Conservation (phyloP, 2,329 filamentous ascomycete species). For the Aureobasidium uvarum region DNA sequence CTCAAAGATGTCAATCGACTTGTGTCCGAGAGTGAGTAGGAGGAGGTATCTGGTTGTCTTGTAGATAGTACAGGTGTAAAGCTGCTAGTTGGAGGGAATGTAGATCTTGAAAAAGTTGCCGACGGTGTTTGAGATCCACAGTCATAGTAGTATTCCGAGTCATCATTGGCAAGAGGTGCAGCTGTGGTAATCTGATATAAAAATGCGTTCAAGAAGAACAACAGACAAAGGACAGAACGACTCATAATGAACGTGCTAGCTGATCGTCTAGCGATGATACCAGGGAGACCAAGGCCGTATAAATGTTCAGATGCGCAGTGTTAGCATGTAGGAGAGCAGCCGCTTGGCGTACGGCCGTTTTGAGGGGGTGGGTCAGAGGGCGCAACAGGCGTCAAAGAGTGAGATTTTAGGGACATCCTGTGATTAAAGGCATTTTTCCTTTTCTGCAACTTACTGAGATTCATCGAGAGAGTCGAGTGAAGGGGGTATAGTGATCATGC, state of each 20-base stretch:
- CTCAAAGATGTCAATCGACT: slow-evolving; percentile 33
- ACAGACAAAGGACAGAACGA: neutral
- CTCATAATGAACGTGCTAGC: slow-evolving; percentile 7
- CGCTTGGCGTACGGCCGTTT: slow-evolving; percentile 15
- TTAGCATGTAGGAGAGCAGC: neutral
- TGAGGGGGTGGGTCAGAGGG: slow-evolving; percentile 21
- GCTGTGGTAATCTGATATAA: neutral
- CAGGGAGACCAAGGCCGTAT: neutral
- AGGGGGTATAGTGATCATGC: slow-evolving; percentile 18
- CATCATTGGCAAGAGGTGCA: neutral
- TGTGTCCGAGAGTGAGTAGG: slow-evolving; percentile 25
- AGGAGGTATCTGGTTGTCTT: neutral
- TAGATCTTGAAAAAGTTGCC: neutral
- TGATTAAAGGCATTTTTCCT: slow-evolving; percentile 6
- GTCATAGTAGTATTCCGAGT: slow-evolving; percentile 8
- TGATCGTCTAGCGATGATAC: neutral
- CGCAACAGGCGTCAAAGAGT: slow-evolving; percentile 2
- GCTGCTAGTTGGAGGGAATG: neutral
- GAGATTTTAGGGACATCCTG: slow-evolving; percentile 9
- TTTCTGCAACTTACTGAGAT: neutral
- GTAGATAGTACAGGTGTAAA: slow-evolving; percentile 19
- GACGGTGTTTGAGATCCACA: neutral
- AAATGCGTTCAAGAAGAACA: slow-evolving; percentile 7
- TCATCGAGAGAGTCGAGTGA: neutral
- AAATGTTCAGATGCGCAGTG: neutral